Percentiles rank a stretch among this genome's conserved stretches.
Conservation (phyloP, 805 yeast genomes). For the Yamadazyma kitorensis region DNA sequence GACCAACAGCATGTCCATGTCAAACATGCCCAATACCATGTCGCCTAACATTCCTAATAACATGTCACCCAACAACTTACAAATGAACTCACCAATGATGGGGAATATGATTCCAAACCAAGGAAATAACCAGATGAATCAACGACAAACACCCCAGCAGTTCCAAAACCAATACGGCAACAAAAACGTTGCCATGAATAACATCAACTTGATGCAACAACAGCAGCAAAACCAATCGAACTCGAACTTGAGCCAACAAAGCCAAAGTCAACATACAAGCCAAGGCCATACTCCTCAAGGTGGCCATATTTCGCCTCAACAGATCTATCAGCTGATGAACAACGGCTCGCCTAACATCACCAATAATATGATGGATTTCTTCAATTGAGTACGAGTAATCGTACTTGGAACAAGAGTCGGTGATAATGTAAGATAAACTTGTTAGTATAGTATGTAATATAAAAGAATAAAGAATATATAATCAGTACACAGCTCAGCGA, state of each 20-base stretch:
- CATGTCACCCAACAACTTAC: not conserved
- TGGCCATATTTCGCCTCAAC: constrained; percentile 35
- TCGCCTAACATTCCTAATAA: not conserved
- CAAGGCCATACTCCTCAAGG: constrained; percentile 9
- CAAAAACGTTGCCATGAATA: constrained; percentile 5
- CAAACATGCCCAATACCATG: too few species aligned
- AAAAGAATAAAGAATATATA: too few species aligned
- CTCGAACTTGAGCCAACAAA: constrained; percentile 2
- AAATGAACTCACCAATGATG: constrained; percentile 10
- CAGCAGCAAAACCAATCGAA: constrained; percentile 11
- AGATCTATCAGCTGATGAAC: constrained; percentile 29
- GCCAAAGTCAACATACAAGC: not conserved
- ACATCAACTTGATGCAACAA: constrained; percentile 9
- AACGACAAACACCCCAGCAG: constrained; percentile 7
- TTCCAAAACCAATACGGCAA: constrained; percentile 3
- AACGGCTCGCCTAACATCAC: constrained; percentile 7
- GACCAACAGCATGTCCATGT: too few species aligned
- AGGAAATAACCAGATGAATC: not conserved
- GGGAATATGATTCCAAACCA: constrained; percentile 3
- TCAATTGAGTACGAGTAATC: too few species aligned
- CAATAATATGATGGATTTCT: constrained; percentile 25
- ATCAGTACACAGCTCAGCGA: too few species aligned
- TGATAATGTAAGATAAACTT: too few species aligned
- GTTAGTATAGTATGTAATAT: too few species aligned
- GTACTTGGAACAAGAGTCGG: too few species aligned